Base-by-base conservation (phyloP, 2,329 filamentous ascomycete genomes). In the Pseudogymnoascus sp. region DNA sequence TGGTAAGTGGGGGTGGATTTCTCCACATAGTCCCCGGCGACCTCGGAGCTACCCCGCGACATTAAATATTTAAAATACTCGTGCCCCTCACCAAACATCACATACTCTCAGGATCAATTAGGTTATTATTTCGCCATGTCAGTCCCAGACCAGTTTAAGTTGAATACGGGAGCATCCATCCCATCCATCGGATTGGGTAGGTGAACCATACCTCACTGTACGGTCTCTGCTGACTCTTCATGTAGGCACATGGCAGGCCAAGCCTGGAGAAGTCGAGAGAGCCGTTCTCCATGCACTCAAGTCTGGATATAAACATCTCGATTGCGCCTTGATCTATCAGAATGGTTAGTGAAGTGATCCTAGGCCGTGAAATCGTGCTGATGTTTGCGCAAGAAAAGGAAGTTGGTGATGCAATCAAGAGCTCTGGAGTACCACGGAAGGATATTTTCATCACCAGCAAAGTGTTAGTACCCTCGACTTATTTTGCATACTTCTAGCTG, bases 211-310 rank as follows among this genome's bases (percentile, higher is more conserved):
- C 9, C 36, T 35, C 23, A 17, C n/a, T 61, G 35, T 40, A 40
- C 9, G 7, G 23, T 28, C 13, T 2, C 4, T 13, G 19, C 33
- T 59, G 23, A 40, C 44, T 31, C 23, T 23, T 44, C 17, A 15
- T 33, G 28, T 15, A 61, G 62, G 62, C 35, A 63, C 61, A 19
- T 65, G 64, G 61, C 62, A 63, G 21, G 62, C 64, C 13, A 35
- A 44, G 10, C 77, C 70, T 61, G 70, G 76, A 60, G 76, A 80
- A 65, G 79, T 80, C 19, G 76, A 78, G 63, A 69, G 74, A 50
- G 72, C 72, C 3, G 75, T 79, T n/a, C 82, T 86, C 66, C 79
- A 75, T 64, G 88, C 88, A 35, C 85, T 91, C 68, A 79, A 82
- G 62, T 74, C 83, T 10, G 88, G 87, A 23, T 91, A 87, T 73